Conservation (phyloP, 441 rosid species). For the Sinapis alba region DNA sequence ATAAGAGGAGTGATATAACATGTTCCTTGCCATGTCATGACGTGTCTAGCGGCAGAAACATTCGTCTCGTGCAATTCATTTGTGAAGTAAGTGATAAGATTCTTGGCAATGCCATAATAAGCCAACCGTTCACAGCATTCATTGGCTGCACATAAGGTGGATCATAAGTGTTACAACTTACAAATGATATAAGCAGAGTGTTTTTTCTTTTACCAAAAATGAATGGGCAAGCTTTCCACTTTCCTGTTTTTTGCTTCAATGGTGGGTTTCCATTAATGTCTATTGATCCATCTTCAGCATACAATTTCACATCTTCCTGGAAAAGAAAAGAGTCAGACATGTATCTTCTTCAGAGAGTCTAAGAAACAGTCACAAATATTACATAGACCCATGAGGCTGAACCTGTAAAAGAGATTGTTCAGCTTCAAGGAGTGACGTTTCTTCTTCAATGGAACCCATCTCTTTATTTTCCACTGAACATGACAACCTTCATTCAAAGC, state of each 20-base stretch:
- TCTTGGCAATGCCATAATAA: constrained; percentile 76
- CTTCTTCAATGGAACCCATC: constrained; percentile 35
- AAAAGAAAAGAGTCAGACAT: not conserved
- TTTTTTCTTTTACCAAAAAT: constrained; percentile 52
- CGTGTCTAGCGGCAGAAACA: constrained; percentile 22
- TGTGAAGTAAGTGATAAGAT: constrained; percentile 79
- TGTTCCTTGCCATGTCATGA: constrained; percentile 56
- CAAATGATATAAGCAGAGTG: not conserved
- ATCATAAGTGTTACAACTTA: not conserved
- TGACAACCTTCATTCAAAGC: constrained; percentile 1
- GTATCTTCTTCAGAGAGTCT: not conserved
- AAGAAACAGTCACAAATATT: not conserved
- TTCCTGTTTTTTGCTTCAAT: constrained; percentile 52
- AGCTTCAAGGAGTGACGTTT: constrained; percentile 19
- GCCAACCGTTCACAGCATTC: constrained; percentile 90
- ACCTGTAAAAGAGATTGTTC: constrained; percentile 39
- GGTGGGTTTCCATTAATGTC: constrained; percentile 50
- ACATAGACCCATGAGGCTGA: constrained; percentile 8
- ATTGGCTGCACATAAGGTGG: constrained; percentile 26
- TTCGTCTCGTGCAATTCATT: constrained; percentile 46
- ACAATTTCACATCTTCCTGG: constrained; percentile 1
- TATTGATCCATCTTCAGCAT: constrained; percentile 60
- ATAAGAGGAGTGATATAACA: constrained; percentile 49
- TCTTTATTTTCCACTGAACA: not conserved
- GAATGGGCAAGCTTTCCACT: constrained; percentile 68